Evolutionary conservation across 2,329 filamentous ascomycete species (phyloP).

Genomic region (Colletotrichum chlorophyti): DNA sequence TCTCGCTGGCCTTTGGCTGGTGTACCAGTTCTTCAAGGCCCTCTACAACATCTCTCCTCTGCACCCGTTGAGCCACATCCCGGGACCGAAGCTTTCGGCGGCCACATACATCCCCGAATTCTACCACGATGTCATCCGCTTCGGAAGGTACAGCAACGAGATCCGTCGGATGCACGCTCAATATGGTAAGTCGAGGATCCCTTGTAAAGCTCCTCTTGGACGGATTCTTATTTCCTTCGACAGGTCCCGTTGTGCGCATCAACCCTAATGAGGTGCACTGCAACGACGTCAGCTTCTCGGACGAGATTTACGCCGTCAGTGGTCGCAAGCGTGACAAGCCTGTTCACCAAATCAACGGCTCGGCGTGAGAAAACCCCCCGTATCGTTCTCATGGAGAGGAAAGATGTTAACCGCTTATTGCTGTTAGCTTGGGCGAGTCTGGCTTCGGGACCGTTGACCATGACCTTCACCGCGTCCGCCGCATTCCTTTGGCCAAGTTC

Average conservation of each 20-base stretch:
- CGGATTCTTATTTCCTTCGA: not conserved
- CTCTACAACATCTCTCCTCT: constrained; percentile 46
- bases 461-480: constrained; percentile 36
- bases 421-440: constrained; percentile 28
- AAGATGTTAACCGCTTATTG: not conserved
- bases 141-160: constrained; percentile 41
- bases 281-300: constrained; percentile 40
- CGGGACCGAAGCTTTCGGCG: constrained; percentile 45
- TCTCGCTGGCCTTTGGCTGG: constrained; percentile 35
- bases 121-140: constrained; percentile 44
- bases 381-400: not conserved
- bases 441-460: constrained; percentile 36
- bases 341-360: constrained; percentile 29
- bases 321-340: constrained; percentile 29
- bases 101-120: constrained; percentile 44
- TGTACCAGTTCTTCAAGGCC: constrained; percentile 36
- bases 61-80: constrained; percentile 45
- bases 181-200: constrained; percentile 38
- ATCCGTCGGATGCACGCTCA: constrained; percentile 45
- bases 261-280: constrained; percentile 48
- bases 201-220: not conserved
- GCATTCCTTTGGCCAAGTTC: constrained; percentile 36
- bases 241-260: constrained; percentile 46
- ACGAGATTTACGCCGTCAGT: constrained; percentile 45
- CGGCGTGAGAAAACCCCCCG: constrained; percentile 8